phyloP scores from a whole-genome alignment of 23 red algal species.

The Gracilaria domingensis region DNA sequence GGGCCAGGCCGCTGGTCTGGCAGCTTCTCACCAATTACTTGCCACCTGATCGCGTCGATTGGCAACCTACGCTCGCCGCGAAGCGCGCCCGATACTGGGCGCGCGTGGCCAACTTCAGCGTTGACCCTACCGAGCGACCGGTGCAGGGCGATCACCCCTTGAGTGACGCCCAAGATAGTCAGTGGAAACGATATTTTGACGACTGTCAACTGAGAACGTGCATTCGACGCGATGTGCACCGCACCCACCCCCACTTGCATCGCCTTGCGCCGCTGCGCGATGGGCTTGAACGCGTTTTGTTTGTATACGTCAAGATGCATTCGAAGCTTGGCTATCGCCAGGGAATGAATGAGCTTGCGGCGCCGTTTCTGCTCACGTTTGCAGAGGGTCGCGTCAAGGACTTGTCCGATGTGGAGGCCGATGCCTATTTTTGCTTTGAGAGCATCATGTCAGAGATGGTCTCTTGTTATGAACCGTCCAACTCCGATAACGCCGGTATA shows the following conservation, averaged over 20 bases:
- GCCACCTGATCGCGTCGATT: conserved; percentile 62
- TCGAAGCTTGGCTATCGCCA: conserved; percentile 70
- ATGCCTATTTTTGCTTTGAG: conserved; percentile 70
- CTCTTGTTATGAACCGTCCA: conserved; percentile 32
- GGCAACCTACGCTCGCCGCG: conserved; percentile 33
- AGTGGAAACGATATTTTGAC: conserved; percentile 73
- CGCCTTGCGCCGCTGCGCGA: conserved; percentile 45
- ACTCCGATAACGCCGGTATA: conserved; percentile 36
- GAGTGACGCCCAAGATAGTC: conserved; percentile 39
- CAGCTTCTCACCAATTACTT: conserved; percentile 63
- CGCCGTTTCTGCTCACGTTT: conserved; percentile 73
- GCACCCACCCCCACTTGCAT: conserved; percentile 70
- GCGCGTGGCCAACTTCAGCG: conserved; percentile 31
- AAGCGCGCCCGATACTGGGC: conserved; percentile 59
- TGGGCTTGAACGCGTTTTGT: conserved; percentile 65
- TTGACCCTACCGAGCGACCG: conserved; percentile 57
- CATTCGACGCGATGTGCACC: conserved; percentile 69
- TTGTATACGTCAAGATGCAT: conserved; percentile 80
- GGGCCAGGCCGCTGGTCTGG: conserved; percentile 62
- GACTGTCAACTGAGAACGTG: conserved; percentile 49
- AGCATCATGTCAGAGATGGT: conserved; percentile 61
- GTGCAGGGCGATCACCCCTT: conserved; percentile 76
- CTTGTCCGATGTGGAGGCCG: conserved; percentile 77
- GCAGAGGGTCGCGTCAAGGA: conserved; percentile 40
- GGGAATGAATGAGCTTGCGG: conserved; percentile 91